A percentile compares a stretch with the other conserved stretches of the same genome.
phyloP scores from a whole-genome alignment of 495 filamentous ascomycete genomes.

The Polyplosphaeria fusca region DNA sequence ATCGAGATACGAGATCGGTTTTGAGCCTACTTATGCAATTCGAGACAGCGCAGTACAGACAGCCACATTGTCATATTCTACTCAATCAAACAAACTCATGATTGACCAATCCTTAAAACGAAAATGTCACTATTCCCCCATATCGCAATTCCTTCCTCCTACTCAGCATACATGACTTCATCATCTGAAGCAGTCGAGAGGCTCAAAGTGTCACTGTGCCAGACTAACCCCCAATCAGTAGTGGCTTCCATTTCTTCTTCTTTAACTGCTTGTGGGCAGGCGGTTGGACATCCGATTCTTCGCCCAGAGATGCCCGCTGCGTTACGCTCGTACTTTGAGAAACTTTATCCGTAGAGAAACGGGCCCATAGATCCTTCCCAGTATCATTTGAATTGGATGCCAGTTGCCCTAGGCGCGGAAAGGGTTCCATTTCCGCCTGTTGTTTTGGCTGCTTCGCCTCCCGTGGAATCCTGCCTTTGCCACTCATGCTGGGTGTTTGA shows the following conservation, averaged over 20 bases:
- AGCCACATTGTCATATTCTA: too few species aligned
- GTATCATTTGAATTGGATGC: not conserved
- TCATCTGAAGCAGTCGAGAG: too few species aligned
- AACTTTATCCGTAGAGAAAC: not conserved
- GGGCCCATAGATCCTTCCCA: slow-evolving; percentile 1
- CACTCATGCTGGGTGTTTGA: not conserved
- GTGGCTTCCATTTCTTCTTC: slow-evolving; percentile 22
- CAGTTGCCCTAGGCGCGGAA: slow-evolving; percentile 1
- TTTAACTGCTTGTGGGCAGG: not conserved
- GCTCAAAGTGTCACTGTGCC: too few species aligned
- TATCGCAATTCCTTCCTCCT: too few species aligned
- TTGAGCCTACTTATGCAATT: too few species aligned
- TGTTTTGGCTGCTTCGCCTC: not conserved
- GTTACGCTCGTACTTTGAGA: slow-evolving; percentile 1
- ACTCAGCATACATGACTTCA: too few species aligned
- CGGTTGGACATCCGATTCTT: not conserved
- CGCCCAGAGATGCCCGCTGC: not conserved
- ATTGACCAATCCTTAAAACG: too few species aligned
- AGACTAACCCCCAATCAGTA: too few species aligned
- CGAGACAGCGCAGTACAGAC: too few species aligned
- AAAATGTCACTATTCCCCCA: too few species aligned
- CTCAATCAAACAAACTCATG: too few species aligned
- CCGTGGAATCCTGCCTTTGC: not conserved
- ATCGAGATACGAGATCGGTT: too few species aligned
- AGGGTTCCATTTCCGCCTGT: not conserved